Evolutionary conservation across 352 stramenopile species (phyloP).

Genomic region (Phytophthora pisi): DNA sequence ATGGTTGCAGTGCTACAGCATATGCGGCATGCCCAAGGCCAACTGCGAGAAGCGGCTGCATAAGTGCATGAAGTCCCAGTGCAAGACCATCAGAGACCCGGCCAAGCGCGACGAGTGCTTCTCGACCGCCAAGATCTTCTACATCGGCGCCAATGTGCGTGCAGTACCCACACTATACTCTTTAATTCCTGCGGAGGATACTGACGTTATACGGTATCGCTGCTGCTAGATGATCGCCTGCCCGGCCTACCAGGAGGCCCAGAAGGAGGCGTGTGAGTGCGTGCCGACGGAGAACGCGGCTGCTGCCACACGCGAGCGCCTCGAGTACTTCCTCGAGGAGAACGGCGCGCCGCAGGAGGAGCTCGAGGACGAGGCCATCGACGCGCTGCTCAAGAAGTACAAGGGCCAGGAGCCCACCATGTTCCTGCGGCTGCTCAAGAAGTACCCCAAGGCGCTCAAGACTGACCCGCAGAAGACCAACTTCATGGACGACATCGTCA

Average conservation of each 20-base stretch:
- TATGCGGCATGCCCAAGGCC: conserved; percentile 76
- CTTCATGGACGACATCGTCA: conserved; percentile 66
- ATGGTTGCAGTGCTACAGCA: conserved; percentile 69
- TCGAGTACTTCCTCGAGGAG: conserved; percentile 61
- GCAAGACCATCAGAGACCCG: conserved; percentile 30
- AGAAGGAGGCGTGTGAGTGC: conserved; percentile 76
- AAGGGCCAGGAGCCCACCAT: conserved; percentile 61
- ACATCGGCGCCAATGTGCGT: conserved; percentile 57
- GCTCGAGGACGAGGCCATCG: conserved; percentile 40
- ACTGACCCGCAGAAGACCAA: conserved; percentile 49
- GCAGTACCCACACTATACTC: too few relatives aligned
- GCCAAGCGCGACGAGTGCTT: conserved; percentile 53
- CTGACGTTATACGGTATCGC: conserved; percentile 1
- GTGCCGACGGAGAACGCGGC: conserved; percentile 37
- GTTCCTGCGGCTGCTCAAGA: conserved; percentile 63
- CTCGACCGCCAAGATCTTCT: conserved; percentile 68
- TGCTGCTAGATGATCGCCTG: conserved; percentile 63
- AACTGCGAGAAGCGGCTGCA: conserved; percentile 72
- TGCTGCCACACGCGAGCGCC: conserved; percentile 44
- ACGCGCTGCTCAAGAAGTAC: conserved; percentile 72
- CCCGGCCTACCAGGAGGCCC: conserved; percentile 63
- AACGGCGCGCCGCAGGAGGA: conserved; percentile 52
- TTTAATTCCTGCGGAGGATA: neutral
- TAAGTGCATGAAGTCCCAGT: conserved; percentile 77
- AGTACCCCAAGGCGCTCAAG: conserved; percentile 65